Percentiles rank a stretch among this genome's conserved stretches.
These are phyloP conservation scores for Oryza glaberrima DNA, from an alignment of 176 grass and related monocot genomes.

Conservation along the genomic window DNA sequence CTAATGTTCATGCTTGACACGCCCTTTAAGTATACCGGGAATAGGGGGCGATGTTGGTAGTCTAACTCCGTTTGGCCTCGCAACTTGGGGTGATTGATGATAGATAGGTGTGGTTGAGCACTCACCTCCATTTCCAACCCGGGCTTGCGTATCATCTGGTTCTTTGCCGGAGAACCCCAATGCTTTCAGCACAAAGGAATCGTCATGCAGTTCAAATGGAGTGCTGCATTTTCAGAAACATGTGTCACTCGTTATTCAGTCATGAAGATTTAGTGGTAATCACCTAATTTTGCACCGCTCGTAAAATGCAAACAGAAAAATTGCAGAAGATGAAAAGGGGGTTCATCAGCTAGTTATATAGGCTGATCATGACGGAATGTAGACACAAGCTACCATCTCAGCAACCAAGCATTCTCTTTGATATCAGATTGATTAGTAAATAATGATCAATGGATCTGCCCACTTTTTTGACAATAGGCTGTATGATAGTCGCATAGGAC, in stretches of 20 bases:
- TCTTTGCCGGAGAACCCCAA: slow-evolving; percentile 80
- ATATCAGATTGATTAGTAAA: neutral
- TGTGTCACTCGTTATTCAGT: slow-evolving; percentile 22
- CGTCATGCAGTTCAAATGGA: slow-evolving; percentile 92
- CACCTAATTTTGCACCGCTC: slow-evolving; percentile 1
- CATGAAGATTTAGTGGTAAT: neutral
- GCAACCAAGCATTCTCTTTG: neutral
- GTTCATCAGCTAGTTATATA: slow-evolving; percentile 1
- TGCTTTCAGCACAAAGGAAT: slow-evolving; percentile 92
- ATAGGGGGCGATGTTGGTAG: slow-evolving; percentile 61
- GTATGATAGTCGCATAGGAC: slow-evolving; percentile 19
- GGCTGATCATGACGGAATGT: slow-evolving; percentile 17
- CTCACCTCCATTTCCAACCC: slow-evolving; percentile 59
- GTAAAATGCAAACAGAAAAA: neutral
- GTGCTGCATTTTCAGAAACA: slow-evolving; percentile 71
- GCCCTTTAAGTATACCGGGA: slow-evolving; percentile 93
- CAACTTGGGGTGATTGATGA: slow-evolving; percentile 52
- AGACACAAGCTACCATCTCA: neutral
- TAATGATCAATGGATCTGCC: neutral
- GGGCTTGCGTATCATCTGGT: slow-evolving; percentile 41
- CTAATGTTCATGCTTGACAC: slow-evolving; percentile 82
- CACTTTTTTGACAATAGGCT: neutral
- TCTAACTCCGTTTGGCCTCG: slow-evolving; percentile 43
- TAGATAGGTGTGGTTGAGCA: slow-evolving; percentile 55
- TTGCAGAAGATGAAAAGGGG: neutral